phyloP scores from a whole-genome alignment of 202 grass and related monocot genomes.

The Setaria viridis region DNA sequence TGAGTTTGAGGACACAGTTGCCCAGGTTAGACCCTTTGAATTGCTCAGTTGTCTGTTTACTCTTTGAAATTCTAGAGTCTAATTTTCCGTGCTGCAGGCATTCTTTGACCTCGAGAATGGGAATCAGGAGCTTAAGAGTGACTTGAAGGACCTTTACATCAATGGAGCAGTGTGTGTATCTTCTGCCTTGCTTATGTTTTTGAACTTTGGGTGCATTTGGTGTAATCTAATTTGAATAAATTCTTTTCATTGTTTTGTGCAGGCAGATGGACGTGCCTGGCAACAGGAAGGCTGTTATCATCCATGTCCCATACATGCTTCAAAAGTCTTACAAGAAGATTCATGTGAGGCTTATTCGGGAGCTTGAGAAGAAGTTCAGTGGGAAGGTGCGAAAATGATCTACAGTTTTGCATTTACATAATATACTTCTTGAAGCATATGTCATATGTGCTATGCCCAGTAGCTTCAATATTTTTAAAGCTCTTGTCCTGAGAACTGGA shows the following conservation, averaged over 20 bases:
- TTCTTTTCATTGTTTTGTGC: background rate
- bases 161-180: slow-evolving; percentile 49
- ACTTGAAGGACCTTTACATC: slow-evolving; percentile 77
- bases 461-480: background rate
- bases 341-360: slow-evolving; percentile 71
- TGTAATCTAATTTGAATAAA: background rate
- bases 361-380: slow-evolving; percentile 81
- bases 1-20: slow-evolving; percentile 81
- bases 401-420: background rate
- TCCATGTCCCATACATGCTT: slow-evolving; percentile 76
- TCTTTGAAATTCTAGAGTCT: slow-evolving; percentile 21
- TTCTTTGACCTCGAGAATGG: slow-evolving; percentile 77
- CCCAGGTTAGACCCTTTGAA: slow-evolving; percentile 53
- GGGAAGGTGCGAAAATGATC: slow-evolving; percentile 50
- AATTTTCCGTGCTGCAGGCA: slow-evolving; percentile 35
- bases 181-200: background rate
- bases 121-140: slow-evolving; percentile 66
- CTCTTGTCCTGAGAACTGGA: background rate
- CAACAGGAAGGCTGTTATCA: slow-evolving; percentile 65
- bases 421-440: background rate
- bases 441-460: background rate
- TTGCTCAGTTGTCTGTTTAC: background rate
- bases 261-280: slow-evolving; percentile 66
- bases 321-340: slow-evolving; percentile 67
- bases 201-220: background rate